These are phyloP conservation scores for Globisporangium carolinianum DNA, from an alignment of 352 stramenopile species.

Conservation along the genomic window DNA sequence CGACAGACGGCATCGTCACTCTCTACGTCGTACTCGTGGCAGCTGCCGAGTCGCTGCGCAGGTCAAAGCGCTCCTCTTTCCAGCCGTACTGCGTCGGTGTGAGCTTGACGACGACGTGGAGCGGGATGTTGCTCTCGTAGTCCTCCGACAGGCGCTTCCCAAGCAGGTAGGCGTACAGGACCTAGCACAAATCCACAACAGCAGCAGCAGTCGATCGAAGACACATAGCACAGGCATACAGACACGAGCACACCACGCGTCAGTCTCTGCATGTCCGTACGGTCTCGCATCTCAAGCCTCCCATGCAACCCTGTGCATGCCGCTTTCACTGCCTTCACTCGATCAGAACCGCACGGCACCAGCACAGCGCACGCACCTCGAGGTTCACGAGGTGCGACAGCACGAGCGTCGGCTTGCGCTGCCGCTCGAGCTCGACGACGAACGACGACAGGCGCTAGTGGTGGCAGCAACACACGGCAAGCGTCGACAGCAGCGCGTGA, in stretches of 20 bases:
- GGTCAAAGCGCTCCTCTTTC: conserved; percentile 38
- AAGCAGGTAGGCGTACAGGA: conserved; percentile 37
- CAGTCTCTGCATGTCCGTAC: too few species aligned
- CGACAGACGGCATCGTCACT: too few species aligned
- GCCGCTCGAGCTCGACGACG: conserved; percentile 35
- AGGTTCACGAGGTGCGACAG: conserved; percentile 37
- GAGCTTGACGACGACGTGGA: conserved; percentile 41
- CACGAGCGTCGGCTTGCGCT: conserved; percentile 33
- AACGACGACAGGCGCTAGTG: conserved; percentile 34
- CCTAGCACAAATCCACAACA: conserved; percentile 4
- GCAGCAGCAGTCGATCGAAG: not conserved
- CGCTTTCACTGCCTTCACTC: too few species aligned
- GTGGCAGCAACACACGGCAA: not conserved
- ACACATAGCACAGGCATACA: too few species aligned
- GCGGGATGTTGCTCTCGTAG: conserved; percentile 27
- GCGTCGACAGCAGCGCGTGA: not conserved
- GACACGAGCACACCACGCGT: not conserved
- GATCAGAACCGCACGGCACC: too few species aligned
- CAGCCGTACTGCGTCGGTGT: conserved; percentile 41
- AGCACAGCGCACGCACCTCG: conserved; percentile 15
- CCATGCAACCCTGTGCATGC: too few species aligned
- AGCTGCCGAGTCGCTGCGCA: conserved; percentile 10
- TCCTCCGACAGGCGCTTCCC: conserved; percentile 20
- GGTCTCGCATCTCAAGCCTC: too few species aligned
- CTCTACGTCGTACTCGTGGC: not conserved